Percentiles rank a stretch among this genome's conserved stretches.
Conservation (phyloP, 2,329 filamentous ascomycete genomes). For the Cercospora zeae-maydis region DNA sequence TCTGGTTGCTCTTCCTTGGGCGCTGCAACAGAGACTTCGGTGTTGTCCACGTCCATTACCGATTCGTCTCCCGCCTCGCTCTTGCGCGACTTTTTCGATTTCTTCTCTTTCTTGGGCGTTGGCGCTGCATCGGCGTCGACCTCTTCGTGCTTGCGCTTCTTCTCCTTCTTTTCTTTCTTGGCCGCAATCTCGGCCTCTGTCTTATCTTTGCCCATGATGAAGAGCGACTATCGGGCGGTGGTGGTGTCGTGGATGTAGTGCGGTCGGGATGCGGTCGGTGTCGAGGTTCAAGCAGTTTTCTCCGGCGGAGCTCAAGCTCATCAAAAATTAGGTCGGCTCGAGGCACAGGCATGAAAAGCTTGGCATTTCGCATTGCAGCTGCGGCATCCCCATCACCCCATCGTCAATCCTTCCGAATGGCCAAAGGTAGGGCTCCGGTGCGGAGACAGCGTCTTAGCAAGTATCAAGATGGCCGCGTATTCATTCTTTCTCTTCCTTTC, state of each 20-base stretch:
- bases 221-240: background rate
- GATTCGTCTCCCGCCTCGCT: conserved; percentile 50
- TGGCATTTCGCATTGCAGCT: background rate
- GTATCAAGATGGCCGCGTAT: background rate
- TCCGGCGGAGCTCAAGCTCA: background rate
- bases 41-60: conserved; percentile 31
- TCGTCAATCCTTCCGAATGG: background rate
- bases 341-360: background rate
- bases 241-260: background rate
- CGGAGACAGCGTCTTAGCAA: background rate
- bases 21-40: conserved; percentile 19
- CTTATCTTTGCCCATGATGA: conserved; percentile 40
- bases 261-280: background rate
- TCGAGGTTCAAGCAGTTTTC: background rate
- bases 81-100: conserved; percentile 53
- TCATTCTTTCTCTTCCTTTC: background rate
- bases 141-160: conserved; percentile 36
- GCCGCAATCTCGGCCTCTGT: conserved; percentile 35
- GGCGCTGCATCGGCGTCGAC: conserved; percentile 16
- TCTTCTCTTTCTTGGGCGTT: conserved; percentile 52
- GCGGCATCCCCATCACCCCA: background rate
- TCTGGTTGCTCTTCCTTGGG: conserved; percentile 41
- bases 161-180: conserved; percentile 39
- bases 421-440: background rate
- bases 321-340: conserved; percentile 3